Evolutionary conservation across 352 stramenopile genomes (phyloP).

Genomic region (Phytophthora sojae): DNA sequence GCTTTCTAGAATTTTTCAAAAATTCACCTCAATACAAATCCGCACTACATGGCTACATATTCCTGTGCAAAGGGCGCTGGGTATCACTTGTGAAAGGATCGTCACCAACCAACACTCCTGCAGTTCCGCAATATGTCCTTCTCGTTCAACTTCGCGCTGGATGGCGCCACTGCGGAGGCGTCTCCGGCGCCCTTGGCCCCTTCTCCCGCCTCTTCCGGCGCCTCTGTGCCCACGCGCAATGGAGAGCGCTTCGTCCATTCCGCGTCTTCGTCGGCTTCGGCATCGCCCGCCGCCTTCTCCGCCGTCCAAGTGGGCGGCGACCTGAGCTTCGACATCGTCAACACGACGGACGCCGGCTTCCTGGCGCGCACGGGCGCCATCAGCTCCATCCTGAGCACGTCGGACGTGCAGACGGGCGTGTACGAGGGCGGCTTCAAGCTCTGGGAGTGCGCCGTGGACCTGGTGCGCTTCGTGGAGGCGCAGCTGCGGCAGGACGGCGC

Average conservation of each 20-base stretch:
- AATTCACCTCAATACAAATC: no score
- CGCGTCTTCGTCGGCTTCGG: not conserved
- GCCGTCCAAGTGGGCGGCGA: slow-evolving; percentile 34
- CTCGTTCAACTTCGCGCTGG: slow-evolving; percentile 77
- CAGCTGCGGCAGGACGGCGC: slow-evolving; percentile 28
- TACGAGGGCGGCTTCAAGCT: slow-evolving; percentile 91
- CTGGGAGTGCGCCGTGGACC: slow-evolving; percentile 84
- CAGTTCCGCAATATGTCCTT: slow-evolving; percentile 34
- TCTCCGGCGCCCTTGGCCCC: not conserved
- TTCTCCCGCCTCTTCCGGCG: not conserved
- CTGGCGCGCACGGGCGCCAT: slow-evolving; percentile 66
- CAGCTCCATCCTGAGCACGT: slow-evolving; percentile 70
- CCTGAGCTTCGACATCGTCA: slow-evolving; percentile 69
- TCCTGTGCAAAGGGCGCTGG: not conserved
- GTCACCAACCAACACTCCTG: not conserved
- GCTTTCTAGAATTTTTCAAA: no score
- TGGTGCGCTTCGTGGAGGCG: slow-evolving; percentile 61
- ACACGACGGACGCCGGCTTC: slow-evolving; percentile 62
- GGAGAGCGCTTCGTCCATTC: slow-evolving; percentile 54
- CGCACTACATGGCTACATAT: no score
- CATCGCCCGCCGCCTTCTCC: slow-evolving; percentile 31
- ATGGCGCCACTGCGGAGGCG: slow-evolving; percentile 5
- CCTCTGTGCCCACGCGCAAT: slow-evolving; percentile 31
- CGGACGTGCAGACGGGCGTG: slow-evolving; percentile 78
- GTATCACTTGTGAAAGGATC: not conserved